Percentiles rank a stretch among this genome's conserved stretches.
phyloP scores from a whole-genome alignment of 441 rosid species.

The Croton laevigatus region DNA sequence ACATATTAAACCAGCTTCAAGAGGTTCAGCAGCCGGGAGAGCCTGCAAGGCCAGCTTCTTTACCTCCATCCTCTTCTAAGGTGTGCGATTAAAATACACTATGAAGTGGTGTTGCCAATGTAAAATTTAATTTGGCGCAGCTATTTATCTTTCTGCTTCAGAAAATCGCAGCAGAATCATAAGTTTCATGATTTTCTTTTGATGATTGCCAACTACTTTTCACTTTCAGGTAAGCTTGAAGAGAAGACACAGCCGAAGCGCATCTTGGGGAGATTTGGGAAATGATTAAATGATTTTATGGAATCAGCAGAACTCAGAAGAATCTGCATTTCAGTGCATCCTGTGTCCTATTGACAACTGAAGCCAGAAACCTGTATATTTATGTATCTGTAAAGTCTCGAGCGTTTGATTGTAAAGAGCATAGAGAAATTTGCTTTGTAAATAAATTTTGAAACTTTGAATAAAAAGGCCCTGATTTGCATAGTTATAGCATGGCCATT shows the following conservation, averaged over 20 bases:
- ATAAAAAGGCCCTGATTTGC: not conserved
- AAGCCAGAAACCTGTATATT: constrained; percentile 10
- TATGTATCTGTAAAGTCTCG: not conserved
- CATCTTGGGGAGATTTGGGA: constrained; percentile 19
- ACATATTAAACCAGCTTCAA: constrained; percentile 36
- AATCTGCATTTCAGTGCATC: not conserved
- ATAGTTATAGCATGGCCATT: not conserved
- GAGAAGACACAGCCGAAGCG: constrained; percentile 28
- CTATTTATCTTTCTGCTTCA: not conserved
- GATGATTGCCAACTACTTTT: not conserved
- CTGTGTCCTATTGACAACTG: not conserved
- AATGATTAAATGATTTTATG: constrained; percentile 22
- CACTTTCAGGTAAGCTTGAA: constrained; percentile 32
- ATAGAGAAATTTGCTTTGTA: not conserved
- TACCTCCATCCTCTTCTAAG: constrained; percentile 39
- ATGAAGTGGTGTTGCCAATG: too few species aligned
- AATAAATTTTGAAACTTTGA: not conserved
- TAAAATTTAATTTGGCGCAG: not conserved
- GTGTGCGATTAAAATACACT: constrained; percentile 20
- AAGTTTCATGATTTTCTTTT: not conserved
- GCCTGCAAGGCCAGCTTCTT: constrained; percentile 29
- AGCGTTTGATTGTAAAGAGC: constrained; percentile 3
- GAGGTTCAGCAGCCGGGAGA: constrained; percentile 36
- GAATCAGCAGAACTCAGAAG: not conserved
- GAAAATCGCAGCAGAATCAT: not conserved